Conservation (phyloP, 2,329 filamentous ascomycete genomes). For the Neofusicoccum parvum region DNA sequence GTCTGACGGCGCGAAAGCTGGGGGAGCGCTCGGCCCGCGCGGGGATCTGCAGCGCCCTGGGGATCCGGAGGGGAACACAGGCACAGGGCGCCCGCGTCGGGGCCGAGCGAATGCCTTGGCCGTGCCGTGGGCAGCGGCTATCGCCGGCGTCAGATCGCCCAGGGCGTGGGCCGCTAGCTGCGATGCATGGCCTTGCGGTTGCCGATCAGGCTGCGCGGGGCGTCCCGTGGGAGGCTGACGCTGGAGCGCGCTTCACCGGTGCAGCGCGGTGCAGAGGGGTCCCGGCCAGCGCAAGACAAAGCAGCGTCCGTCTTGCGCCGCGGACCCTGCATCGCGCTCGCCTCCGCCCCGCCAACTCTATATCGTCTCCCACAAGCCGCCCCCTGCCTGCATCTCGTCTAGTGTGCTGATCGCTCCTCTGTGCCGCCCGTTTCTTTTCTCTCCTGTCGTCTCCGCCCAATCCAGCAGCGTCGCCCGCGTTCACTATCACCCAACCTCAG, state of each 20-base stretch:
- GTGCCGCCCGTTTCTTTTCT: neutral
- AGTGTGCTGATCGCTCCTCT: neutral
- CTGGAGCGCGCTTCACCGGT: neutral
- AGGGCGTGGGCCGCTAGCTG: too few relatives aligned
- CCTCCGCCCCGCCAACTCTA: neutral
- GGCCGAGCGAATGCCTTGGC: neutral
- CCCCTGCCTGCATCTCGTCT: neutral
- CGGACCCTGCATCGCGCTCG: neutral
- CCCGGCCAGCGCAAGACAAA: too few relatives aligned
- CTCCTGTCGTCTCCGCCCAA: neutral
- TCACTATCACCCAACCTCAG: too few relatives aligned
- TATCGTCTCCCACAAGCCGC: neutral
- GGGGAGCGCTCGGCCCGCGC: neutral
- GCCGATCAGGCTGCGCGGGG: neutral
- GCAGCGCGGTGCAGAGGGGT: too few relatives aligned
- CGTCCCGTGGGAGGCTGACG: neutral
- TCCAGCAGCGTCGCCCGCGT: too few relatives aligned
- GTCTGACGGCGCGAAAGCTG: constrained; percentile 6
- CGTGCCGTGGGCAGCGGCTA: neutral
- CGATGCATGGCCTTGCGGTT: neutral
- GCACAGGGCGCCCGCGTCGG: neutral
- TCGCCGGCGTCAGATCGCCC: neutral
- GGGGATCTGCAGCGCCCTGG: too few relatives aligned
- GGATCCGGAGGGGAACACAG: too few relatives aligned
- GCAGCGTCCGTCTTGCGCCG: too few relatives aligned